Base-by-base conservation (phyloP, 1,284 basidiomycete genomes). In the Ganoderma meredithae region DNA sequence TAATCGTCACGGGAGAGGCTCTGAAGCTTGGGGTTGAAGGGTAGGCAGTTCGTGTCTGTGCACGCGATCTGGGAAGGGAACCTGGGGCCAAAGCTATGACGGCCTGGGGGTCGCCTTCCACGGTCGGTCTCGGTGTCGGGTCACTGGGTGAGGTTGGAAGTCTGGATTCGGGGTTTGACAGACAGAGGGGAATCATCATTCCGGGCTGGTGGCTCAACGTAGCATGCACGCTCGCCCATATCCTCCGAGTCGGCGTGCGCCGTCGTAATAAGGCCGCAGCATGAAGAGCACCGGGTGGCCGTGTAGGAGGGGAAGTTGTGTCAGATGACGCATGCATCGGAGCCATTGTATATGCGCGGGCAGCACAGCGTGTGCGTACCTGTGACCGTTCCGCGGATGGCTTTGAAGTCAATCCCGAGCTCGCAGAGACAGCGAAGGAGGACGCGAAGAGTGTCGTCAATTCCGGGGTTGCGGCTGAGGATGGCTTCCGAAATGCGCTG, bases 361-460 rank as follows among this genome's bases (percentile, higher is more conserved):
- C 66, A 72, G 62, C 63, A 65, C 9, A 15, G 36, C 3, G 25
- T 19, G 27, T 27, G 22, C 7, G 49, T 19, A 31, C 17, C 19
- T 1, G 53, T 33, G 36, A 65, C 22, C n/a, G 63, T 59, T 3
- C n/a, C 8, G 15, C 27, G 62, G 4, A 65, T 58, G 31, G 27
- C 41, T 12, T 25, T 12, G 60, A 72, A 65, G 55, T 68, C 61
- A 40, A 66, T 31, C 15, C 69, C 67, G 49, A 65, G 52, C 60
- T 33, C 39, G 19, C 53, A 47, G 25, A 69, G 64, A n/a, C 12
- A 41, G 25, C 40, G 9, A 13, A 67, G 13, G 62, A 69, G 52
- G 8, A 52, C 36, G 9, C 17, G 49, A 49, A 69, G 56, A 27
- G 58, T 41, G 22, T 47, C 22, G 17, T 52, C 39, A 2, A 43